A percentile compares a stretch with the other conserved stretches of the same genome.
Conservation (phyloP, 805 yeast genomes). For the Cyberlindnera japonica region DNA sequence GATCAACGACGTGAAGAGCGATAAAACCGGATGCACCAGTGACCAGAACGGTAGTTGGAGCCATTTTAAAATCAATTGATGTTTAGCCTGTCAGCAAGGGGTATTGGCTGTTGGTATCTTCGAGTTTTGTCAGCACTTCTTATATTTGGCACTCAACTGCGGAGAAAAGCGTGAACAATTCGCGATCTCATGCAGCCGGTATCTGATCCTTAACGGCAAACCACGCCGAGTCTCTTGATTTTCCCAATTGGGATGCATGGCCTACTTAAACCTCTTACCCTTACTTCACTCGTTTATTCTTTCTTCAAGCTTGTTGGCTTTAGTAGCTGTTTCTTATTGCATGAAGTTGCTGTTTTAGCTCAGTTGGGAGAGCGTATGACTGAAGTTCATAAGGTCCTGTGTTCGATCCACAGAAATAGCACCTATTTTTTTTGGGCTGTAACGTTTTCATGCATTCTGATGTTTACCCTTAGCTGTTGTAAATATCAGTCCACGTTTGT, state of each 20-base stretch:
- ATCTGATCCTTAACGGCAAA: too few species aligned
- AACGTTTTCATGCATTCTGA: slow-evolving; percentile 2
- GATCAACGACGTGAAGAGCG: slow-evolving; percentile 41
- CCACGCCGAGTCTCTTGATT: too few species aligned
- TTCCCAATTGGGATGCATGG: too few species aligned
- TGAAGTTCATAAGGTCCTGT: slow-evolving; percentile 72
- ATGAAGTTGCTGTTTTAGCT: slow-evolving; percentile 29
- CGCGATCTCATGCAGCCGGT: too few species aligned
- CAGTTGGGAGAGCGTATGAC: slow-evolving; percentile 34
- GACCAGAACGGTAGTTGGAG: slow-evolving; percentile 33
- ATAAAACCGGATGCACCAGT: slow-evolving; percentile 50
- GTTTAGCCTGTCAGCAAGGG: too few species aligned
- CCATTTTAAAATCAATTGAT: slow-evolving; percentile 4
- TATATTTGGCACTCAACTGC: too few species aligned
- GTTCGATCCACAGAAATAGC: slow-evolving; percentile 77
- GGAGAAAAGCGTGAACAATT: too few species aligned
- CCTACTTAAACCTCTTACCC: too few species aligned
- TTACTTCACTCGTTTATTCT: too few species aligned
- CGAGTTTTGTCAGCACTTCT: not conserved
- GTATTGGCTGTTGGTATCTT: not conserved
- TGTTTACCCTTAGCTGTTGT: slow-evolving; percentile 2
- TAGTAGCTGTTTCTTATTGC: too few species aligned
- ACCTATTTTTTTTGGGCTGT: slow-evolving; percentile 29
- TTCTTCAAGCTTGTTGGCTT: not conserved
- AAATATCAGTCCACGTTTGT: slow-evolving; percentile 1